These are phyloP conservation scores for Scheffersomyces titani DNA, from an alignment of 1,139 yeast species.

Conservation along the genomic window DNA sequence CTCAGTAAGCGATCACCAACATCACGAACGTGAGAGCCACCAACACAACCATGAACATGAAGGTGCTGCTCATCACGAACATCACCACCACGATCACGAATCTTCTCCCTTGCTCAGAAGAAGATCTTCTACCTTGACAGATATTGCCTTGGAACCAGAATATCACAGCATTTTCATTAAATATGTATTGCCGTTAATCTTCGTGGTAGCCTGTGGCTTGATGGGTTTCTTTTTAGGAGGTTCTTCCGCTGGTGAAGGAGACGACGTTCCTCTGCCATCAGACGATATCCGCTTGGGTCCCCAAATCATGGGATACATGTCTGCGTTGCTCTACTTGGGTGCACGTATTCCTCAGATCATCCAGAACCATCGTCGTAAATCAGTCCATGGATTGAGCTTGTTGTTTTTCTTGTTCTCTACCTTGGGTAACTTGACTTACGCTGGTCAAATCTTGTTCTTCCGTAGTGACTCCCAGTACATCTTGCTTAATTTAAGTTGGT, in stretches of 20 bases:
- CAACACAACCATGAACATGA: constrained; percentile 15
- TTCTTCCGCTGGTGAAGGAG: constrained; percentile 15
- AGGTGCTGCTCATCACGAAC: background rate
- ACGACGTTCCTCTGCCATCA: constrained; percentile 14
- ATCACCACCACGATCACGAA: constrained; percentile 6
- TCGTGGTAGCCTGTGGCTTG: constrained; percentile 69
- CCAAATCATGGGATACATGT: constrained; percentile 68
- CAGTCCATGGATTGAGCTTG: constrained; percentile 74
- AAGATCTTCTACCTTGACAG: constrained; percentile 46
- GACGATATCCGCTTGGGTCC: constrained; percentile 53
- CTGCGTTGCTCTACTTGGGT: constrained; percentile 69
- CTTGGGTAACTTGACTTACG: constrained; percentile 75
- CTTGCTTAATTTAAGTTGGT: constrained; percentile 68
- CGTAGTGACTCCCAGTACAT: constrained; percentile 63
- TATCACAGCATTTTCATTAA: constrained; percentile 48
- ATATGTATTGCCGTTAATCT: constrained; percentile 59
- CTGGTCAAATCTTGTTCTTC: constrained; percentile 69
- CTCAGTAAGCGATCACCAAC: constrained; percentile 3
- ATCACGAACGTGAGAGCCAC: background rate
- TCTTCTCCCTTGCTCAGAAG: constrained; percentile 32
- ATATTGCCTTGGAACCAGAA: constrained; percentile 45
- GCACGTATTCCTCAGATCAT: constrained; percentile 81
- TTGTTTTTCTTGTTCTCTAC: constrained; percentile 75
- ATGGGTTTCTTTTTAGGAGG: constrained; percentile 60
- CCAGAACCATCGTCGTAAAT: constrained; percentile 66